These are phyloP conservation scores for Quercus parvula DNA, from an alignment of 306 rosid species.

Conservation along the genomic window DNA sequence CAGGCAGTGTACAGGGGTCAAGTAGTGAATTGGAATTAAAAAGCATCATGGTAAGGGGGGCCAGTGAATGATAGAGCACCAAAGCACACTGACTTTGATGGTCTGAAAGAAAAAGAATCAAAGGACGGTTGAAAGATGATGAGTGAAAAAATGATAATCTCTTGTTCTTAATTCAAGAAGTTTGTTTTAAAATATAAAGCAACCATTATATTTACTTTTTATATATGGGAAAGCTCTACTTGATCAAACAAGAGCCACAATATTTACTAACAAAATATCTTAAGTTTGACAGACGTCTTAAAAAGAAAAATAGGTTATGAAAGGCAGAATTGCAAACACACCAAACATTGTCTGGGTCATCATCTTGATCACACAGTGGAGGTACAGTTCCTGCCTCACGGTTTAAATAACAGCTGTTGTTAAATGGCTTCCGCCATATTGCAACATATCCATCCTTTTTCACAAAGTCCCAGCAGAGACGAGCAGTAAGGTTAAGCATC, in stretches of 20 bases:
- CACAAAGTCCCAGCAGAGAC: conserved; percentile 88
- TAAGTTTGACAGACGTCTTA: neutral
- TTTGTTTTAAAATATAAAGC: conserved; percentile 7
- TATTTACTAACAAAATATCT: conserved; percentile 3
- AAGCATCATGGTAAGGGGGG: neutral
- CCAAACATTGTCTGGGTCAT: conserved; percentile 91
- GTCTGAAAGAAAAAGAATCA: neutral
- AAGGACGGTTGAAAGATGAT: neutral
- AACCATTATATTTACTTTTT: conserved; percentile 19
- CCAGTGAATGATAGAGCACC: neutral
- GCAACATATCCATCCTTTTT: conserved; percentile 88
- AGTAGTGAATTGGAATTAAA: neutral
- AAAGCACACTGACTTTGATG: neutral
- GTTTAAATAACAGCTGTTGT: conserved; percentile 69
- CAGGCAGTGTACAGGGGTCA: too few species aligned
- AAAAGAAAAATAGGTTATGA: neutral
- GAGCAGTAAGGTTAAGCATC: conserved; percentile 85
- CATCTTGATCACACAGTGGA: conserved; percentile 69
- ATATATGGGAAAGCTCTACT: conserved; percentile 12
- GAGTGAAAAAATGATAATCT: neutral
- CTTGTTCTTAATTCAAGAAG: neutral
- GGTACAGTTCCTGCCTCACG: conserved; percentile 75
- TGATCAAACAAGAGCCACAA: conserved; percentile 7
- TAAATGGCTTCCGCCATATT: conserved; percentile 74
- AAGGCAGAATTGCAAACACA: conserved; percentile 28